These are phyloP conservation scores for Claviceps humidiphila DNA, from an alignment of 2,329 filamentous ascomycete genomes.

Conservation along the genomic window DNA sequence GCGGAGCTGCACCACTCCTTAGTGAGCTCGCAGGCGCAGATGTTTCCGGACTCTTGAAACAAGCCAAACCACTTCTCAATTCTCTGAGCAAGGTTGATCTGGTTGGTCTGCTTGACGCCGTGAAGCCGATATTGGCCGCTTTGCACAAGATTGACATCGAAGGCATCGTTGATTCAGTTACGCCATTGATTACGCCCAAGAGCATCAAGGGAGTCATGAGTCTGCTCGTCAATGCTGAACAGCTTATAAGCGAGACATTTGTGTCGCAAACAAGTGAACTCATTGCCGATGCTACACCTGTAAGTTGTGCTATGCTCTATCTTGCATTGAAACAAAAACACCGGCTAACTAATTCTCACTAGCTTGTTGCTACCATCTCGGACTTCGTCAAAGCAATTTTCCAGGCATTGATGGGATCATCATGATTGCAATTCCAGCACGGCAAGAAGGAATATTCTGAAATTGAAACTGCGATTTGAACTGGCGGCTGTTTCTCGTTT, in stretches of 20 bases:
- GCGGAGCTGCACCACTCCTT: slow-evolving; percentile 24
- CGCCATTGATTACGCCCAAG: slow-evolving; percentile 27
- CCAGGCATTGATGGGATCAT: slow-evolving; percentile 14
- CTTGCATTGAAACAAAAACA: neutral
- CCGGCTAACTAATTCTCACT: neutral
- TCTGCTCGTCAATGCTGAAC: slow-evolving; percentile 25
- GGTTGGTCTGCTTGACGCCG: slow-evolving; percentile 17
- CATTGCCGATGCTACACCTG: slow-evolving; percentile 28
- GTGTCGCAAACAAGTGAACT: slow-evolving; percentile 29
- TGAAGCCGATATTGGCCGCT: slow-evolving; percentile 23
- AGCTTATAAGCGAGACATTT: slow-evolving; percentile 24
- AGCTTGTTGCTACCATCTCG: slow-evolving; percentile 21
- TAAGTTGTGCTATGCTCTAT: slow-evolving; percentile 12
- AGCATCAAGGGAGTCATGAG: slow-evolving; percentile 22
- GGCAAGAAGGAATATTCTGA: neutral
- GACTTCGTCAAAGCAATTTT: slow-evolving; percentile 20
- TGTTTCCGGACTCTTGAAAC: slow-evolving; percentile 21
- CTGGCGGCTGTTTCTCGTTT: neutral
- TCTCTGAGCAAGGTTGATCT: slow-evolving; percentile 22
- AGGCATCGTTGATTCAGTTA: slow-evolving; percentile 21
- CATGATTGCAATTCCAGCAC: neutral
- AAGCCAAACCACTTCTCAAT: slow-evolving; percentile 22
- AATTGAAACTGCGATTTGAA: neutral
- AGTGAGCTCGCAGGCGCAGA: slow-evolving; percentile 23
- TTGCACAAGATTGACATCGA: slow-evolving; percentile 26